Base-by-base conservation (phyloP, 2,329 filamentous ascomycete species). In the Diaporthe sp. region DNA sequence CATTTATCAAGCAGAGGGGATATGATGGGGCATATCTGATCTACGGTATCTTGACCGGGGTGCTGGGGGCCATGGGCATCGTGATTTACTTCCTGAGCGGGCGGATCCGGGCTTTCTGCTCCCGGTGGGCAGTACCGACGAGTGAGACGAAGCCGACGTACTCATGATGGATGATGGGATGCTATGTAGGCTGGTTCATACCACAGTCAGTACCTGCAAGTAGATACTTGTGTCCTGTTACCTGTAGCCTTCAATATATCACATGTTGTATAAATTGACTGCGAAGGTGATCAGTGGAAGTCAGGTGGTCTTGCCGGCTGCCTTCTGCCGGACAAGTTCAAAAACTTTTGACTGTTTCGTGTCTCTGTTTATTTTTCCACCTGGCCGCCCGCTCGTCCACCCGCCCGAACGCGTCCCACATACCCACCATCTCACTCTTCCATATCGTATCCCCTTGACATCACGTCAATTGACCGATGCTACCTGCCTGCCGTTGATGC, bases 11-110 rank as follows among this genome's bases (percentile, higher is more conserved):
- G 12, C 42, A 72, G 15, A 79, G 73, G 31, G 83, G 83, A 0
- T 84, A 83, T 39, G 83, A 83, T 75, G 82, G 81, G 3, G 78
- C 82, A 0, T 84, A 84, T 72, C 78, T 78, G 6, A 79, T 79
- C 0, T 84, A 82, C 61, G 82, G 81, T 3, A 81, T 70, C 3
- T 71, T 84, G 17, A 84, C 83, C 2, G 82, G 70, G 19, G 78
- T 72, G 0, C 46, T 85, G 0, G 81, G 81, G 0, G 39, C 81
- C 15, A 28, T 83, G 39, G 81, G 81, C 0, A 75, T 85, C 5
- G 79, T 79, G 8, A 59, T 83, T 1, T 83, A 79, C 59, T 75
- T 84, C 31, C 82, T 83, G 34, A 84, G 79, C 78, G 82, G 81
- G 3, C 81, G 82, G 73, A 78, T 72, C 19, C 51, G 68, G 10